A percentile compares a stretch with the other conserved stretches of the same genome.
phyloP scores from a whole-genome alignment of 208 protist genomes.

The Leishmania braziliensis region DNA sequence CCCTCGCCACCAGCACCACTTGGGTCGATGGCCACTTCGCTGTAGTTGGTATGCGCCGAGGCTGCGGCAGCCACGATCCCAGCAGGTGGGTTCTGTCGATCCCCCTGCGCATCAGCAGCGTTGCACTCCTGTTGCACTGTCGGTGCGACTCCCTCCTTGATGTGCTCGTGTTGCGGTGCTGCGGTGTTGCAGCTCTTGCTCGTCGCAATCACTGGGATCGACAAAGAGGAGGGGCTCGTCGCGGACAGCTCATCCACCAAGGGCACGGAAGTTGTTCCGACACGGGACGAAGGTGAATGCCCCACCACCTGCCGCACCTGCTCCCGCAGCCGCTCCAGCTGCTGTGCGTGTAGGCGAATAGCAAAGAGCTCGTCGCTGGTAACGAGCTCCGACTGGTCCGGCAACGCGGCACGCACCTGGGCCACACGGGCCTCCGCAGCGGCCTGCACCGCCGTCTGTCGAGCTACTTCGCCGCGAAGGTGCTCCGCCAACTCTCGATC shows the following conservation, averaged over 20 bases:
- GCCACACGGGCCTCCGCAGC: slow-evolving; percentile 18
- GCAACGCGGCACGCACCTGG: slow-evolving; percentile 7
- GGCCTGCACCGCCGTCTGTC: slow-evolving; percentile 12
- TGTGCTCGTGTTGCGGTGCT: too few species aligned
- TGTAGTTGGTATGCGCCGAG: not conserved
- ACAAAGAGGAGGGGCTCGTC: not conserved
- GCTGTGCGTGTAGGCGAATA: slow-evolving; percentile 21
- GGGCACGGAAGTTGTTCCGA: not conserved
- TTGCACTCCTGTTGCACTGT: not conserved
- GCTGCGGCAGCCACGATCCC: not conserved
- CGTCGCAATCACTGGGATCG: not conserved
- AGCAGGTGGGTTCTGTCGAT: not conserved
- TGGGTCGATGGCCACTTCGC: not conserved
- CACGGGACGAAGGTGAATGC: not conserved
- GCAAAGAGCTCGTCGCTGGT: slow-evolving; percentile 9
- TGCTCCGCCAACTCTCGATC: slow-evolving; percentile 1
- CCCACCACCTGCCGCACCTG: not conserved
- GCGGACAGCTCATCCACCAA: not conserved
- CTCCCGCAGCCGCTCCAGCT: slow-evolving; percentile 20
- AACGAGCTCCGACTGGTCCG: not conserved
- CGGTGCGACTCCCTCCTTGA: not conserved
- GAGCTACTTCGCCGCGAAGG: not conserved
- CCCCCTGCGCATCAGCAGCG: not conserved
- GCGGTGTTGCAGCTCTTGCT: not conserved
- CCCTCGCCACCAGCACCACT: not conserved